These are phyloP conservation scores for Verticillium longisporum DNA, from an alignment of 2,329 filamentous ascomycete genomes.

Conservation along the genomic window DNA sequence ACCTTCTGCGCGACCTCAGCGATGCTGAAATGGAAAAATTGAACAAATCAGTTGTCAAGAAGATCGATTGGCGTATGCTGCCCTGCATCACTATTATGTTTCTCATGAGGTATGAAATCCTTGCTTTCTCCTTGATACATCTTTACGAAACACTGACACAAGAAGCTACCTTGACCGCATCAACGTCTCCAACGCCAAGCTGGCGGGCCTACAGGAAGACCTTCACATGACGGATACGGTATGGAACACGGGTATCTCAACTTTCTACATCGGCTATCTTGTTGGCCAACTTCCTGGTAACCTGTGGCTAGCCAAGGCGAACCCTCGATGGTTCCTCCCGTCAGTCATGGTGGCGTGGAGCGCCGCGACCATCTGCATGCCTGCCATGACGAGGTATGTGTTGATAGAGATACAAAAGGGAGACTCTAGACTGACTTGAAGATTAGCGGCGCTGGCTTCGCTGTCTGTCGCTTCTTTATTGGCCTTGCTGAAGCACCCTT, in stretches of 20 bases:
- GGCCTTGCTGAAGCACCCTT: slow-evolving; percentile 27
- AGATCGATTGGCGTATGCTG: slow-evolving; percentile 23
- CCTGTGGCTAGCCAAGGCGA: slow-evolving; percentile 30
- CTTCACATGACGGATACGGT: slow-evolving; percentile 24
- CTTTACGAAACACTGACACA: background rate
- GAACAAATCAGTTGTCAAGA: slow-evolving; percentile 20
- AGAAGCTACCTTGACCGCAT: slow-evolving; percentile 41
- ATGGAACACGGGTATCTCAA: slow-evolving; percentile 32
- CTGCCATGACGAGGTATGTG: slow-evolving; percentile 23
- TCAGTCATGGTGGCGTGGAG: slow-evolving; percentile 32
- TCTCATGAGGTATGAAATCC: slow-evolving; percentile 15
- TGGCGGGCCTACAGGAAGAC: slow-evolving; percentile 28
- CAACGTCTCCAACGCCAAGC: slow-evolving; percentile 38
- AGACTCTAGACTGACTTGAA: background rate
- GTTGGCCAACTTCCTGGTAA: slow-evolving; percentile 36
- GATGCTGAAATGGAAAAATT: slow-evolving; percentile 15
- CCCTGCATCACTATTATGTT: slow-evolving; percentile 20
- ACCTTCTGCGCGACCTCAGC: slow-evolving; percentile 14
- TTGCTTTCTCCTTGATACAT: background rate
- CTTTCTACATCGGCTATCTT: slow-evolving; percentile 38
- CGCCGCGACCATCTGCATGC: slow-evolving; percentile 32
- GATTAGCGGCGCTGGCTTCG: slow-evolving; percentile 15
- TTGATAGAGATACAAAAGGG: background rate
- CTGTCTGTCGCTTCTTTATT: slow-evolving; percentile 17
- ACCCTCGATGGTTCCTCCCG: slow-evolving; percentile 27